Conservation (phyloP, 148 eudicot genomes). For the Dianthus caryophyllus region DNA sequence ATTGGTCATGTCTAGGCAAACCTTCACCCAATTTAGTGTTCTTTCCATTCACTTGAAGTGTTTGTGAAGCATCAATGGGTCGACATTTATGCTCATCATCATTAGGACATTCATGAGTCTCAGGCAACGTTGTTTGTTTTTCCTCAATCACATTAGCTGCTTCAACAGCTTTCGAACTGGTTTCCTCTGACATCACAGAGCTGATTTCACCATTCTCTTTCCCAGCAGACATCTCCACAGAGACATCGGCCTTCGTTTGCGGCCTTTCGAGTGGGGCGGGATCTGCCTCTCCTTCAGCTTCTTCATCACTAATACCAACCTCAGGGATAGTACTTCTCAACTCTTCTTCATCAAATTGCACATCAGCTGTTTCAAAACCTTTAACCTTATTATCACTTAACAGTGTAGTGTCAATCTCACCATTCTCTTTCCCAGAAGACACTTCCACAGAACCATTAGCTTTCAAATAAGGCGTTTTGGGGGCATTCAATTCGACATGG, state of each 20-base stretch:
- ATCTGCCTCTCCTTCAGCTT: slow-evolving; percentile 16
- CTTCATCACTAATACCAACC: slow-evolving; percentile 24
- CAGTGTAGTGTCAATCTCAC: slow-evolving; percentile 13
- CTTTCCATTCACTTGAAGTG: slow-evolving; percentile 23
- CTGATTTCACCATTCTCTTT: slow-evolving; percentile 15
- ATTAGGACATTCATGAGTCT: slow-evolving; percentile 21
- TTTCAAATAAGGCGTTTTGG: slow-evolving; percentile 21
- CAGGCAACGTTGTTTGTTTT: slow-evolving; percentile 21
- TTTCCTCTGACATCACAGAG: slow-evolving; percentile 16
- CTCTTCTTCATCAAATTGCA: slow-evolving; percentile 23
- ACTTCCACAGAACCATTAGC: slow-evolving; percentile 19
- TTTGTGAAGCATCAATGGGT: slow-evolving; percentile 18
- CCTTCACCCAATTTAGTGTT: slow-evolving; percentile 21
- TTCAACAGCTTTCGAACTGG: slow-evolving; percentile 29
- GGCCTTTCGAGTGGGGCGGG: slow-evolving; percentile 16
- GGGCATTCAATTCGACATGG: slow-evolving; percentile 13
- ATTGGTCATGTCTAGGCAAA: slow-evolving; percentile 22
- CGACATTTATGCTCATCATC: slow-evolving; percentile 20
- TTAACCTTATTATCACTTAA: slow-evolving; percentile 21
- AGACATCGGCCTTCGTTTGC: slow-evolving; percentile 18
- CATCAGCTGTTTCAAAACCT: slow-evolving; percentile 26
- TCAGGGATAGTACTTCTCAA: slow-evolving; percentile 20
- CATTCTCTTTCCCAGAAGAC: slow-evolving; percentile 18
- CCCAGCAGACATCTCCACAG: slow-evolving; percentile 16
- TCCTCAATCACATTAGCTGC: slow-evolving; percentile 28